phyloP scores from a whole-genome alignment of 768 basidiomycete genomes.

The Russula brevipes region DNA sequence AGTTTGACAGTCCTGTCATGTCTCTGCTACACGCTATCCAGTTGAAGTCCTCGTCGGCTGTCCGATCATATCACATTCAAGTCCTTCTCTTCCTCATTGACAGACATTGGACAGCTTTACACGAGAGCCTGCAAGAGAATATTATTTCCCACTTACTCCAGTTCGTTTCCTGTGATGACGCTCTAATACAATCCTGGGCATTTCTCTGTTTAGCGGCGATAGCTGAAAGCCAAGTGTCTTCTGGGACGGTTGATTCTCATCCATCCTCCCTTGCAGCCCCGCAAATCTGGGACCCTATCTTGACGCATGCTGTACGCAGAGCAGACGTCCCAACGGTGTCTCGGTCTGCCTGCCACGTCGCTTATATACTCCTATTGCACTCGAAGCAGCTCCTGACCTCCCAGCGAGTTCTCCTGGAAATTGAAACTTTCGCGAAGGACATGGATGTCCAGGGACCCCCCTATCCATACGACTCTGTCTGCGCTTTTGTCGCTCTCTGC shows the following conservation, averaged over 20 bases:
- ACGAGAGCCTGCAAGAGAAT: conserved; percentile 50
- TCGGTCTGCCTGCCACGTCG: conserved; percentile 73
- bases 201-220: conserved; percentile 77
- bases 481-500: conserved; percentile 67
- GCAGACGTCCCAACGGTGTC: conserved; percentile 61
- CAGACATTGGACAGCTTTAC: conserved; percentile 64
- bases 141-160: conserved; percentile 53
- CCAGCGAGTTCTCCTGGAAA: conserved; percentile 59
- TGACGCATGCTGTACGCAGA: conserved; percentile 78
- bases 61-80: conserved; percentile 57
- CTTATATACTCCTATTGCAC: conserved; percentile 48
- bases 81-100: conserved; percentile 80
- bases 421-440: conserved; percentile 75
- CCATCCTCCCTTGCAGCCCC: conserved; percentile 11
- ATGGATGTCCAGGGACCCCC: conserved; percentile 87
- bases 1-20: conserved; percentile 54
- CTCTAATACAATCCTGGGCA: conserved; percentile 72
- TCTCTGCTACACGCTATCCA: conserved; percentile 50
- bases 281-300: conserved; percentile 64
- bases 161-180: conserved; percentile 60
- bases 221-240: conserved; percentile 32
- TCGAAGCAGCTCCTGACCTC: conserved; percentile 44
- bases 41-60: conserved; percentile 30
- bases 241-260: conserved; percentile 12
- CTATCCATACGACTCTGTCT: conserved; percentile 85